A percentile compares a stretch with the other conserved stretches of the same genome.
phyloP scores from a whole-genome alignment of 2,329 filamentous ascomycete genomes.

The Aurifilum marmelostoma region DNA sequence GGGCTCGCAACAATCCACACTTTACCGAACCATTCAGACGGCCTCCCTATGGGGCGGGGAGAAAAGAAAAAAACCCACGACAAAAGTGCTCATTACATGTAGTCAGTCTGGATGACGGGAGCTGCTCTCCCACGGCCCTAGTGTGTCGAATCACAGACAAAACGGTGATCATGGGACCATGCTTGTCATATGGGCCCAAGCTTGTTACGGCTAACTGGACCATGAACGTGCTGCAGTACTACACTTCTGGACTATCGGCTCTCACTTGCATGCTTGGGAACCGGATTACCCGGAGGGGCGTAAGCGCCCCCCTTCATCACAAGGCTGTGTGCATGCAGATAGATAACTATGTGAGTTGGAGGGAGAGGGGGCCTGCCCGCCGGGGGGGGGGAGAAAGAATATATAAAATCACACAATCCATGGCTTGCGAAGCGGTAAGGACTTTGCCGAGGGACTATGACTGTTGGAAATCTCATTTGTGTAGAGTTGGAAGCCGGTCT shows the following conservation, averaged over 20 bases:
- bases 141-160: not conserved
- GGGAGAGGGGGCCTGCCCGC: too few species aligned
- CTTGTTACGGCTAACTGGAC: not conserved
- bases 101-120: not conserved
- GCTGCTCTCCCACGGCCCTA: not conserved
- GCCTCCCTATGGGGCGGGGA: too few species aligned
- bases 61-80: too few species aligned
- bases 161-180: conserved; percentile 2
- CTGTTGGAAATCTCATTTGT: not conserved
- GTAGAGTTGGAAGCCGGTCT: conserved; percentile 4
- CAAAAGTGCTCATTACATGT: not conserved
- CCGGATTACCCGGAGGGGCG: not conserved
- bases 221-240: not conserved
- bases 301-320: not conserved
- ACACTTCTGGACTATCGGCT: not conserved
- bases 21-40: not conserved
- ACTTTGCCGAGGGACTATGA: not conserved
- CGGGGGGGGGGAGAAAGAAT: not conserved
- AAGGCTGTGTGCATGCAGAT: not conserved
- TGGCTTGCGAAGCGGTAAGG: not conserved
- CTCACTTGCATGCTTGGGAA: not conserved
- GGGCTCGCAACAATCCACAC: not conserved
- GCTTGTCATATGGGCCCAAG: not conserved
- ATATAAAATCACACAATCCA: not conserved
- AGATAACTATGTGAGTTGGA: not conserved